phyloP scores from a whole-genome alignment of 345 rosid species.

The Carallia brachiata region DNA sequence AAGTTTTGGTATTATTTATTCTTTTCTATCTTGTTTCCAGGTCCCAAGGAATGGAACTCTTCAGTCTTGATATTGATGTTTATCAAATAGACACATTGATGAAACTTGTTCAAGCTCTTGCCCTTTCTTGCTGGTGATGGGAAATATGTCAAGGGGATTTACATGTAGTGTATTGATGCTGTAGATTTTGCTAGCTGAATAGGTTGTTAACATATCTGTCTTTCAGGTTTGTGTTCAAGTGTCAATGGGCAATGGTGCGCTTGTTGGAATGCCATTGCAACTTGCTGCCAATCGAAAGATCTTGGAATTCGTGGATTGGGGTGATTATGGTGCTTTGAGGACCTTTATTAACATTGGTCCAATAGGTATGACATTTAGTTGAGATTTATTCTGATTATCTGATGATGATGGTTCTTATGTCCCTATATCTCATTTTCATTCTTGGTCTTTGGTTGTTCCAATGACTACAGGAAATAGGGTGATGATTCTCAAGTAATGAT shows the following conservation, averaged over 20 bases:
- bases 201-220: conserved; percentile 12
- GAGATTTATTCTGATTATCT: neutral
- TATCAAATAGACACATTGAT: too few relatives aligned
- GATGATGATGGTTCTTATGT: neutral
- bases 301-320: conserved; percentile 97
- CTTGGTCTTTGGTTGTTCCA: too few relatives aligned
- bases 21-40: too few relatives aligned
- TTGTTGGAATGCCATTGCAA: conserved; percentile 94
- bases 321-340: conserved; percentile 72
- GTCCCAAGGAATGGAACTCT: too few relatives aligned
- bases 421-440: neutral
- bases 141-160: conserved; percentile 73
- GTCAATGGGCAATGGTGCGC: conserved; percentile 96
- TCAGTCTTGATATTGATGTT: neutral
- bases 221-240: conserved; percentile 96
- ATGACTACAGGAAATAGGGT: too few relatives aligned
- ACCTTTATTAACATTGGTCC: conserved; percentile 79
- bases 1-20: too few relatives aligned
- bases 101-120: too few relatives aligned
- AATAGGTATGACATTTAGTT: conserved; percentile 49
- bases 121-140: conserved; percentile 91
- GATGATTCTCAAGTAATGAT: too few relatives aligned
- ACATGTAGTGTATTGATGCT: neutral
- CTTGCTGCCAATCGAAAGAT: conserved; percentile 85
- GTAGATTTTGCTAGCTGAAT: neutral